Evolutionary conservation across 2,329 filamentous ascomycete genomes (phyloP), one percentile per base, ranked within the genome.

Genomic region (Xylariaceae sp.): DNA sequence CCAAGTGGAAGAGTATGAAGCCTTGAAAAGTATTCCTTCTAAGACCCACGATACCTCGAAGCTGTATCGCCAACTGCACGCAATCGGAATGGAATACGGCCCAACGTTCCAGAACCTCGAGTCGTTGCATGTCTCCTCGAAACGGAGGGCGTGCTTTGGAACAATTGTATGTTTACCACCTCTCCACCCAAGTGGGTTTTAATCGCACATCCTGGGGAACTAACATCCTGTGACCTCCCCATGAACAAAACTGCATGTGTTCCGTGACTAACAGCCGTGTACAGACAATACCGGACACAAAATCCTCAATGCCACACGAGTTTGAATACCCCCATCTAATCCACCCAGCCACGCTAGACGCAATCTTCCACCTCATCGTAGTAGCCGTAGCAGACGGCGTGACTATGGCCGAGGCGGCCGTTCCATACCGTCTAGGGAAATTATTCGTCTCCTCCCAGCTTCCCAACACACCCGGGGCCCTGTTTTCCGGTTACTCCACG

Each of bases 321-420:
- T 81, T 76, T 49, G 80, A 83, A 61, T 81, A 75, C 55, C 70
- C 74, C 3, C 78, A 82, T 57, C 53, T 81, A 4, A 73, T 84
- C n/a, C 81, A 84, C 57, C 81, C 81, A 0, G 74, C 77, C 3
- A 81, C 80, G 0, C 68, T 84, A 12, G 81, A 84, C 58, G 68
- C 76, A 2, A 75, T 83, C 65, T 75, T 84, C 21, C 81, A 84
- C 15, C 29, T 50, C 12, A 29, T 50, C 6, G 21, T 50, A 21
- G 47, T 29, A 8, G 42, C 47, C 51, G 18, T 47, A 8, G 30
- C 26, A 18, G 19, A 15, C 26, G 49, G 49, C 19, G 29, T 21
- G 18, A 16, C 19, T 5, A 26, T 26, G 32, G 39, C 37, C 8
- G 19, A 51, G 15, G 16, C 49, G 9, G 43, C 36, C 30, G 49